A percentile compares a stretch with the other conserved stretches of the same genome.
These are phyloP conservation scores for Chrysoporthe puriensis DNA, from an alignment of 2,329 filamentous ascomycete genomes.

Conservation along the genomic window DNA sequence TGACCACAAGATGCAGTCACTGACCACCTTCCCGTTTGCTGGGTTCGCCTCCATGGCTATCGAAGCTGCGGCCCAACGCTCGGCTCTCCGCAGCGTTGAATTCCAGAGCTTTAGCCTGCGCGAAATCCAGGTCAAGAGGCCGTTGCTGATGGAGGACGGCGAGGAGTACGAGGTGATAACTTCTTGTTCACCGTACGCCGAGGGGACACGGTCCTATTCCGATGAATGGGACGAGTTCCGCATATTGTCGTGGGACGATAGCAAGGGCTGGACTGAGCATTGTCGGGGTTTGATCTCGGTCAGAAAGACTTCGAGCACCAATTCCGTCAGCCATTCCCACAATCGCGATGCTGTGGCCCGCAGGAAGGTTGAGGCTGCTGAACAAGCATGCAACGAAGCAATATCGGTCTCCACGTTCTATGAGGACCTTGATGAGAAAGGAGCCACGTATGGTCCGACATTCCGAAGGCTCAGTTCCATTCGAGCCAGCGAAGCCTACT, in stretches of 20 bases:
- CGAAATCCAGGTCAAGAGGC: slow-evolving; percentile 36
- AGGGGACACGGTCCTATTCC: slow-evolving; percentile 30
- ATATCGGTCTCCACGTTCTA: slow-evolving; percentile 24
- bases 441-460: slow-evolving; percentile 27
- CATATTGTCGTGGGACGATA: slow-evolving; percentile 37
- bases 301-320: slow-evolving; percentile 12
- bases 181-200: slow-evolving; percentile 29
- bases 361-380: slow-evolving; percentile 17
- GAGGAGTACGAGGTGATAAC: slow-evolving; percentile 36
- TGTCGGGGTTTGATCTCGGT: slow-evolving; percentile 34
- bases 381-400: slow-evolving; percentile 11
- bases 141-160: slow-evolving; percentile 37
- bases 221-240: slow-evolving; percentile 37
- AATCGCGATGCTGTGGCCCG: not conserved
- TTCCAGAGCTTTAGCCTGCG: slow-evolving; percentile 34
- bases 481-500: slow-evolving; percentile 30
- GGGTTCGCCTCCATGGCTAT: slow-evolving; percentile 47
- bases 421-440: slow-evolving; percentile 23
- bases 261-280: slow-evolving; percentile 37
- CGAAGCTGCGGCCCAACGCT: slow-evolving; percentile 37
- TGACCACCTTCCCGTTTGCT: slow-evolving; percentile 48
- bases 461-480: slow-evolving; percentile 22
- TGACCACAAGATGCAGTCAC: slow-evolving; percentile 19
- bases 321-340: slow-evolving; percentile 10
- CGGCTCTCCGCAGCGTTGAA: slow-evolving; percentile 27